Evolutionary conservation across 148 eudicot species (phyloP).

Genomic region (Rhododendron henanense): DNA sequence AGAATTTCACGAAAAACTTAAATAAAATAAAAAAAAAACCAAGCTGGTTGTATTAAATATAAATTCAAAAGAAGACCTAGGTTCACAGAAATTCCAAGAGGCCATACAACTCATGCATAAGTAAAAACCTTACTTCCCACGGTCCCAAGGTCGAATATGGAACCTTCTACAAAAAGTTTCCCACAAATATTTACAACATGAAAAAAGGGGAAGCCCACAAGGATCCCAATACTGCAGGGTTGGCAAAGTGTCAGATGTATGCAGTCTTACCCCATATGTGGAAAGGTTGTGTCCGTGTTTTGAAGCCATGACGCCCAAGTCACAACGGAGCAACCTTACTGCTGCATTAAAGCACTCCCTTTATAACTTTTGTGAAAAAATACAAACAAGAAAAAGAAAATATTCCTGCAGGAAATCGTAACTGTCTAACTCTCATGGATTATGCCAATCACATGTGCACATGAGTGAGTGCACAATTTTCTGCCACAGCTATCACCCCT

Average conservation of each 20-base stretch:
- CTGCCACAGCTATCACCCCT: background rate
- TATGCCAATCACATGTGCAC: background rate
- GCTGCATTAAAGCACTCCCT: slow-evolving; percentile 1
- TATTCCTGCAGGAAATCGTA: background rate
- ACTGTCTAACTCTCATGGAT: background rate
- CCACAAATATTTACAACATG: background rate
- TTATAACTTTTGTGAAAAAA: background rate
- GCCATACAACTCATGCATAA: background rate
- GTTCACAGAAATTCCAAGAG: background rate
- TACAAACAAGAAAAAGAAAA: background rate
- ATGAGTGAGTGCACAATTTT: background rate
- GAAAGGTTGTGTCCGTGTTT: background rate
- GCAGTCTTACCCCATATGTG: background rate
- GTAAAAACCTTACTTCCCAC: background rate
- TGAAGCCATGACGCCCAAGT: background rate
- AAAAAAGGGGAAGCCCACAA: background rate
- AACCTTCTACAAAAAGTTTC: background rate
- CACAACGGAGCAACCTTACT: background rate
- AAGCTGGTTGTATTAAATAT: background rate
- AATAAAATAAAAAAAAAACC: background rate
- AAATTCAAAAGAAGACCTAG: background rate
- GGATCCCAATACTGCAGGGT: background rate
- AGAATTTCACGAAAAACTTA: background rate
- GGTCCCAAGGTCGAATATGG: background rate
- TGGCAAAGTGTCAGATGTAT: background rate